Base-by-base conservation (phyloP, 768 basidiomycete species). In the Naganishia onofrii region DNA sequence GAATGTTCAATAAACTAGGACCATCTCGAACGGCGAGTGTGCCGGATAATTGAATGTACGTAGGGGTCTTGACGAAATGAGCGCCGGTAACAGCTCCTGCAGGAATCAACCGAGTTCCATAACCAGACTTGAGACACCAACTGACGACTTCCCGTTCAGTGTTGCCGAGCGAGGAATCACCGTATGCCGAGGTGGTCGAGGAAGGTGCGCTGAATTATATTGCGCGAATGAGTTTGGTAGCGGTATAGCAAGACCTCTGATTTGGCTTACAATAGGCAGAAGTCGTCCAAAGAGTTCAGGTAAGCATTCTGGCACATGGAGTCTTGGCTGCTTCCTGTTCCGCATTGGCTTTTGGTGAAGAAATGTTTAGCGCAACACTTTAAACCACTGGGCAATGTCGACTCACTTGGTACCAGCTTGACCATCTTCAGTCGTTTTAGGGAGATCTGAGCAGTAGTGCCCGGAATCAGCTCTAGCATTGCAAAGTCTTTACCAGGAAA, bases 301-400 rank as follows among this genome's bases (percentile, higher is more conserved):
- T 74, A 77, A n/a, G 74, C 74, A 53, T 79, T 79, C 75, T 91
- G 90, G 80, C 90, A 92, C 68, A 80, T 79, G 3, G 88, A 88
- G 4, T 81, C 83, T 78, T 87, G 87, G 77, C 83, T 85, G 60
- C 82, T 78, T 21, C 78, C 81, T 3, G 85, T 84, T 10, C 87
- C 88, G 78, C 90, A 92, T 68, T 66, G 46, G 48, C 65, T 66
- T 9, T 23, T 7, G 58, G 15, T 26, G 13, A 10, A 32, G 7
- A 13, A 32, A 23, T 58, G 19, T 34, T 31, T 34, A 55, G 34
- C 34, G 34, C 10, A 5, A 36, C 8, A 21, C 28, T 7, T 28
- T 19, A 12, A 29, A 15, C 3, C 5, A 29, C 8, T 17, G n/a
- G 9, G 3, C 9, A 55, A 51, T 7, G 4, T 26, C 7, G 29